Percentiles rank a stretch among this genome's conserved stretches.
phyloP scores from a whole-genome alignment of 2,329 filamentous ascomycete genomes.

The Penicillium olsonii region DNA sequence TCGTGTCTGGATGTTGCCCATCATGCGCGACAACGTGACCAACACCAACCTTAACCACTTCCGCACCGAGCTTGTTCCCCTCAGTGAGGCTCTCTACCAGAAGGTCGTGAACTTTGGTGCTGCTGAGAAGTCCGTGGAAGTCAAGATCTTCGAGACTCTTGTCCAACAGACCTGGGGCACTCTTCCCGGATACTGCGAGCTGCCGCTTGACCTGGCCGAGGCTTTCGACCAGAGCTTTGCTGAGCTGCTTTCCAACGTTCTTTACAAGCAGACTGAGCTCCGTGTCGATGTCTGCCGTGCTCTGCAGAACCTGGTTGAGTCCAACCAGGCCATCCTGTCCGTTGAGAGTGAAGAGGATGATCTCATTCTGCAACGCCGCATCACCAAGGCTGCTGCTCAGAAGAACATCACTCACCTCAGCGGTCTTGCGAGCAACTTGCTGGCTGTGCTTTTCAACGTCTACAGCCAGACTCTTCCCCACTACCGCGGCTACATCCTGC shows the following conservation, averaged over 20 bases:
- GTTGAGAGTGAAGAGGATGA: conserved; percentile 70
- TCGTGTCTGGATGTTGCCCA: conserved; percentile 89
- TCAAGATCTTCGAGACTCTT: conserved; percentile 96
- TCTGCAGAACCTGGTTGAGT: conserved; percentile 84
- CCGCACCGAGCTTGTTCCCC: conserved; percentile 77
- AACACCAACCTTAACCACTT: conserved; percentile 89
- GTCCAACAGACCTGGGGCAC: conserved; percentile 95
- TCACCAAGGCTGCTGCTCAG: conserved; percentile 72
- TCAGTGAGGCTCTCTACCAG: conserved; percentile 90
- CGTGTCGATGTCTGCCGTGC: conserved; percentile 84
- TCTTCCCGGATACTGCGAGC: conserved; percentile 90
- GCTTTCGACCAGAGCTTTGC: conserved; percentile 87
- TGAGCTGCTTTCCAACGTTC: conserved; percentile 83
- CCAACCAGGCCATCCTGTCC: conserved; percentile 77
- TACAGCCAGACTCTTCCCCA: conserved; percentile 96
- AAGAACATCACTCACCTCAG: conserved; percentile 82
- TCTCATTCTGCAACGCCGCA: conserved; percentile 73
- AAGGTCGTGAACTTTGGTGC: conserved; percentile 78
- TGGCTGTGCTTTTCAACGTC: conserved; percentile 98
- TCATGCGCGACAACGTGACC: conserved; percentile 83
- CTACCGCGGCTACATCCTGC: conserved; percentile 84
- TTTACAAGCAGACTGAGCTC: conserved; percentile 89
- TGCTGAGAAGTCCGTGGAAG: conserved; percentile 87
- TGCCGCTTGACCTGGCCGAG: conserved; percentile 75
- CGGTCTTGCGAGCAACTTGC: conserved; percentile 78